Base-by-base conservation (phyloP, 2,329 filamentous ascomycete species). In the Tolypocladium nubicola region DNA sequence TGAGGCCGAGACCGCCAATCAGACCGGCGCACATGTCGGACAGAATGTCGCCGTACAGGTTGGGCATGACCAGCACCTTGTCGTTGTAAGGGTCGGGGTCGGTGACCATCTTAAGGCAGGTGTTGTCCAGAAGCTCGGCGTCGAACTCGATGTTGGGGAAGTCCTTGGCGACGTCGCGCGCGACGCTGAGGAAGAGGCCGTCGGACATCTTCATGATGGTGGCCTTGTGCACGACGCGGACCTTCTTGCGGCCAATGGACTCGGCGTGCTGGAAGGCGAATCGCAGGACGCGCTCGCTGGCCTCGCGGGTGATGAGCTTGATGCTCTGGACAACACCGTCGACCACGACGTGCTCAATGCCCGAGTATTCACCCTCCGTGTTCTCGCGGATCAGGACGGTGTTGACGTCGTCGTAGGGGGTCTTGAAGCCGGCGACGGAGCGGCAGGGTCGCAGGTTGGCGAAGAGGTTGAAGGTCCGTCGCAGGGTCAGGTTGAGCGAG, bases 171-270 rank as follows among this genome's bases (percentile, higher is more conserved):
- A 99, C 85, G 61, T 94, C 84, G 66, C 86, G 80, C 66, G 88
- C 94, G 61, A 88, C 90, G 75, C 83, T 89, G 66, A 99, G 84
- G 86, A 99, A 99, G 61, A 99, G 89, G 79, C 94, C 94, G 75
- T 99, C 94, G 72, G 88, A 93, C 90, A 97, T 96, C 86, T 99
- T 99, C 94, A 99, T 99, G 80, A 99, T 99, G 72, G 94, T 97
- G 74, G 94, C 94, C 85, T 99, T 99, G 88, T 99, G 94, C 63
- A 97, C 92, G 60, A 91, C 93, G 71, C 92, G 90, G 70, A 97
- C 93, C 88, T 97, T 97, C 73, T 86, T 92, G 81, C 90, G 89
- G 77, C 92, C 91, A 70, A 97, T 88, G 67, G 90, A 85, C 76
- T 94, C 83, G 66, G 94, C 94, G 74, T 99, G 91, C 80, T 99